Conservation (phyloP, 768 basidiomycete species). For the Lenzites betulinus region DNA sequence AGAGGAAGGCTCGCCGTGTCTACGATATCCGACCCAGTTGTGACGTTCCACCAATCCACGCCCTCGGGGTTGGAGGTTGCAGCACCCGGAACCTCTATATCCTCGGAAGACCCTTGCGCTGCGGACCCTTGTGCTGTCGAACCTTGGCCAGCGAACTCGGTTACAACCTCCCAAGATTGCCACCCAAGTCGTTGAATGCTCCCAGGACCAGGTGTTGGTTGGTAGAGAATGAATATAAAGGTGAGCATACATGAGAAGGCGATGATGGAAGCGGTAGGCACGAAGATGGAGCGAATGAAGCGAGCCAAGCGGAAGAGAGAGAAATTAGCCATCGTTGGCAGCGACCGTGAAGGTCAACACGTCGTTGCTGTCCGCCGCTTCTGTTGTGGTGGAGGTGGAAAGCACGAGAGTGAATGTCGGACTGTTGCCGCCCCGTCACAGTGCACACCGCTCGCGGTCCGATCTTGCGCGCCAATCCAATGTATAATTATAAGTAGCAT, state of each 20-base stretch:
- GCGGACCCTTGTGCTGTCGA: background rate
- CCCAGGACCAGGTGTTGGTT: slow-evolving; percentile 75
- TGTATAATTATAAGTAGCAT: too few species aligned
- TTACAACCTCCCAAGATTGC: slow-evolving; percentile 83
- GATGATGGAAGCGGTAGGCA: slow-evolving; percentile 60
- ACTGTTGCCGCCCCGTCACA: background rate
- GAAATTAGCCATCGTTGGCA: slow-evolving; percentile 28
- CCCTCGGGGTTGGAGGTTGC: slow-evolving; percentile 27
- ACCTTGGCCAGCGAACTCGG: slow-evolving; percentile 24
- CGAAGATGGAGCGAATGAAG: slow-evolving; percentile 53
- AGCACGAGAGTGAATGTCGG: background rate
- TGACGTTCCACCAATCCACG: slow-evolving; percentile 75
- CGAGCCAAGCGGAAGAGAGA: slow-evolving; percentile 45
- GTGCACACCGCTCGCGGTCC: background rate
- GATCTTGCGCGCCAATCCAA: background rate
- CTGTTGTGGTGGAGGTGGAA: background rate
- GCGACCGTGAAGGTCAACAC: background rate
- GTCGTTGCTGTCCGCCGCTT: background rate
- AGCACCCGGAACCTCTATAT: background rate
- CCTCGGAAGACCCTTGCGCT: background rate
- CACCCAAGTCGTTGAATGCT: slow-evolving; percentile 75
- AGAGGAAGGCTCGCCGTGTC: slow-evolving; percentile 75
- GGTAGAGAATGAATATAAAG: slow-evolving; percentile 79
- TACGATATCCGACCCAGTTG: slow-evolving; percentile 39
- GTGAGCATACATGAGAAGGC: slow-evolving; percentile 73